phyloP scores from a whole-genome alignment of 1,139 yeast species.

The Lodderomyces parapsilosis region DNA sequence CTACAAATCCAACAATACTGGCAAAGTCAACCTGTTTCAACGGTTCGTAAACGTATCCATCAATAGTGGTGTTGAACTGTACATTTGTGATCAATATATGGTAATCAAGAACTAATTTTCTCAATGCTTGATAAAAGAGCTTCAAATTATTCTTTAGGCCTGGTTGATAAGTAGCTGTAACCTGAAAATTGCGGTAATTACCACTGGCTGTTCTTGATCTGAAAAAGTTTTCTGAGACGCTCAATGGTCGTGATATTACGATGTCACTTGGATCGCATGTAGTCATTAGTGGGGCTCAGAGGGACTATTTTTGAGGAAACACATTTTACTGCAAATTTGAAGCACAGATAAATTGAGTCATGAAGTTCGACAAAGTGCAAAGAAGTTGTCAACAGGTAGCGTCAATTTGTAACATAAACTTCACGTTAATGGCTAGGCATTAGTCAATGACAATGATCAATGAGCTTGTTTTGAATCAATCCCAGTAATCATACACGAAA shows the following conservation, averaged over 20 bases:
- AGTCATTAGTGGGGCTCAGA: too few relatives aligned
- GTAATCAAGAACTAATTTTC: slow-evolving; percentile 34
- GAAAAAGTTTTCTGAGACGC: slow-evolving; percentile 36
- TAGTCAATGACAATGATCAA: too few relatives aligned
- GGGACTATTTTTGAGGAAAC: background rate
- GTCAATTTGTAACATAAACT: too few relatives aligned
- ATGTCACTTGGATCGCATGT: background rate
- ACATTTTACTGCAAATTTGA: too few relatives aligned
- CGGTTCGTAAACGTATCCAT: slow-evolving; percentile 23
- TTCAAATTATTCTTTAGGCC: slow-evolving; percentile 16
- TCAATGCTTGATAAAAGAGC: slow-evolving; percentile 27
- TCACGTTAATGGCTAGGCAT: too few relatives aligned
- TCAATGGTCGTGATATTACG: slow-evolving; percentile 23
- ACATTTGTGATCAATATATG: slow-evolving; percentile 36
- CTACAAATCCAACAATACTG: slow-evolving; percentile 24
- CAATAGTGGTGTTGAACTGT: slow-evolving; percentile 13
- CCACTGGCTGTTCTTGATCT: slow-evolving; percentile 31
- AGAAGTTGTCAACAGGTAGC: too few relatives aligned
- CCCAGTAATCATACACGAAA: too few relatives aligned
- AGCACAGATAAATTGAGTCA: too few relatives aligned
- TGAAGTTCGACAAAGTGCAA: too few relatives aligned
- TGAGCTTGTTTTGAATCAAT: too few relatives aligned
- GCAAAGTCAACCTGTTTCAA: slow-evolving; percentile 21
- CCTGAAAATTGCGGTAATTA: slow-evolving; percentile 34
- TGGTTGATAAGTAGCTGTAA: slow-evolving; percentile 33